Evolutionary conservation across 257 asterid species (phyloP).

Genomic region (Apocynum venetum): DNA sequence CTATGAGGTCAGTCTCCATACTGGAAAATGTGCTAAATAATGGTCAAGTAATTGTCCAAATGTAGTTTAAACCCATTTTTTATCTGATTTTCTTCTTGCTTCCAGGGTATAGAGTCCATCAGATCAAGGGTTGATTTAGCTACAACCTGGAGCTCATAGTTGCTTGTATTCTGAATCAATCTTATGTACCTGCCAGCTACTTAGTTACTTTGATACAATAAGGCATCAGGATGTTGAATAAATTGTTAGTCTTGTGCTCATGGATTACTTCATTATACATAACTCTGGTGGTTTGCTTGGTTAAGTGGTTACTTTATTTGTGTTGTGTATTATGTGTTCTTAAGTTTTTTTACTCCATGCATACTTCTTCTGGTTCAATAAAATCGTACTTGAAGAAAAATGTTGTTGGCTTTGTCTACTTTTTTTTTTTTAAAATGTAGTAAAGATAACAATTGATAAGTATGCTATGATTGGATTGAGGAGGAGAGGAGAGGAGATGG

Average conservation of each 20-base stretch:
- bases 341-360: too few species aligned
- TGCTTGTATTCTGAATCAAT: background rate
- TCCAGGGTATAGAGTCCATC: background rate
- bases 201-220: background rate
- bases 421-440: too few species aligned
- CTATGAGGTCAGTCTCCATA: background rate
- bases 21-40: background rate
- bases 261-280: background rate
- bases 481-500: too few species aligned
- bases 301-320: too few species aligned
- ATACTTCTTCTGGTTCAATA: too few species aligned
- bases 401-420: too few species aligned
- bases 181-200: background rate
- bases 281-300: background rate
- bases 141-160: background rate
- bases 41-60: background rate
- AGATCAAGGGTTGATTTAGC: background rate
- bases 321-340: too few species aligned
- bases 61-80: background rate
- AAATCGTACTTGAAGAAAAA: too few species aligned
- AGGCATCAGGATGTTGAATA: background rate
- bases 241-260: background rate
- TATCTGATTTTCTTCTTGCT: background rate
- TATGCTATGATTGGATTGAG: too few species aligned
- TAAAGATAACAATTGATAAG: too few species aligned